Percentiles rank a stretch among this genome's conserved stretches.
Evolutionary conservation across 805 yeast genomes (phyloP).

Genomic region (Starmera quercuum): DNA sequence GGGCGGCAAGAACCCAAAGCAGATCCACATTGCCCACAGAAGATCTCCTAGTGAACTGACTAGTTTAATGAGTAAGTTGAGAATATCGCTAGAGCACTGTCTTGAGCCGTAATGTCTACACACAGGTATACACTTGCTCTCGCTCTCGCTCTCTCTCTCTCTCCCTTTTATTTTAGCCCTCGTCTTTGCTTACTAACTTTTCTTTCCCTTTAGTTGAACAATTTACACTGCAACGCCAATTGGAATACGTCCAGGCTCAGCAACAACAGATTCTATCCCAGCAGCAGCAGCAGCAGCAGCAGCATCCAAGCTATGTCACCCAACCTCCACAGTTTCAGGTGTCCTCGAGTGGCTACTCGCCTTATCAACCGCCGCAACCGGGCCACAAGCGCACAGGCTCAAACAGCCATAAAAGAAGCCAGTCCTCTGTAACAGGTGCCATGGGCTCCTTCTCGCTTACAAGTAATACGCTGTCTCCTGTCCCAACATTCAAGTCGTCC

Average conservation of each 20-base stretch:
- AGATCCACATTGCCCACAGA: conserved; percentile 91
- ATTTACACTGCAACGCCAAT: conserved; percentile 79
- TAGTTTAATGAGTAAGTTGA: conserved; percentile 71
- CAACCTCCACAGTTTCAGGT: conserved; percentile 8
- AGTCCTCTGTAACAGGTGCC: conserved; percentile 30
- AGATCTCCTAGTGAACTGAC: conserved; percentile 95
- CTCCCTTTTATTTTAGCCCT: no score
- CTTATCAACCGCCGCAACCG: conserved; percentile 21
- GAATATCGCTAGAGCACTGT: no score
- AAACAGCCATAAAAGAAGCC: conserved; percentile 39
- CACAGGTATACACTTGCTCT: no score
- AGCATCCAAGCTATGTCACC: conserved; percentile 11
- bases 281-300: conserved; percentile 36
- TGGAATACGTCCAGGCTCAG: conserved; percentile 86
- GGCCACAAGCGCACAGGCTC: conserved; percentile 8
- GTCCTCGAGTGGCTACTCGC: conserved; percentile 16
- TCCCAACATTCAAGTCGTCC: conserved; percentile 14
- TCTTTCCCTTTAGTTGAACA: conserved; percentile 51
- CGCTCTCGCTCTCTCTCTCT: no score
- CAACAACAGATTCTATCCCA: conserved; percentile 79
- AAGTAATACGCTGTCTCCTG: conserved; percentile 13
- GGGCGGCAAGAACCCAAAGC: conserved; percentile 40
- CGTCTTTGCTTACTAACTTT: background rate
- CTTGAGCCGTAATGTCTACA: no score
- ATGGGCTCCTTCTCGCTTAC: conserved; percentile 24